Percentiles rank a stretch among this genome's conserved stretches.
phyloP scores from a whole-genome alignment of 352 stramenopile species.

The Phytopythium boreale region DNA sequence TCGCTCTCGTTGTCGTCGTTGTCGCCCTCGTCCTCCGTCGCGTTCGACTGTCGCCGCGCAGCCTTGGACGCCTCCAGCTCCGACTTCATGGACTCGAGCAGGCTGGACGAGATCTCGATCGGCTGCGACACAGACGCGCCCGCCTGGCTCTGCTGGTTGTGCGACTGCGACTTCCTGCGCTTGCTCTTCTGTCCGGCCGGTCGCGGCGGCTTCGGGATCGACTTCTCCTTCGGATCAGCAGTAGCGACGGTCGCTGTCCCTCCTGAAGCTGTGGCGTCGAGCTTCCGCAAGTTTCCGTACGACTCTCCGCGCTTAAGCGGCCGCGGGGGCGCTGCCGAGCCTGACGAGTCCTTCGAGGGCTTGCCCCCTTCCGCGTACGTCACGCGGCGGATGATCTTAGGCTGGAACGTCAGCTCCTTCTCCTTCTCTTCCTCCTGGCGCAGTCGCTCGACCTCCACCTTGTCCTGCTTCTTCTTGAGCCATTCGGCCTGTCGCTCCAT shows the following conservation, averaged over 20 bases:
- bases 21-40: background rate
- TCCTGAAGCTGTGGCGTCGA: conserved; percentile 3
- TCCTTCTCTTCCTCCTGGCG: conserved; percentile 69
- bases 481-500: conserved; percentile 79
- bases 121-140: conserved; percentile 35
- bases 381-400: conserved; percentile 69
- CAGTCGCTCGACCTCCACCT: conserved; percentile 57
- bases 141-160: conserved; percentile 25
- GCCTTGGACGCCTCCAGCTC: conserved; percentile 58
- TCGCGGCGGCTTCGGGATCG: conserved; percentile 33
- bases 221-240: conserved; percentile 25
- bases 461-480: conserved; percentile 77
- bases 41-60: background rate
- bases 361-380: conserved; percentile 45
- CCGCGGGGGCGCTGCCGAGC: background rate
- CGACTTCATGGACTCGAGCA: conserved; percentile 67
- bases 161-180: conserved; percentile 26
- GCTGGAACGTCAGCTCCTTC: conserved; percentile 81
- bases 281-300: conserved; percentile 10
- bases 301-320: conserved; percentile 16
- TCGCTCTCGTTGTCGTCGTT: conserved; percentile 6
- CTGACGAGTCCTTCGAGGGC: conserved; percentile 25
- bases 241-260: background rate
- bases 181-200: conserved; percentile 21
- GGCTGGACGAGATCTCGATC: conserved; percentile 57